Evolutionary conservation across 805 yeast genomes (phyloP).

Genomic region (Candida palmyrensis): DNA sequence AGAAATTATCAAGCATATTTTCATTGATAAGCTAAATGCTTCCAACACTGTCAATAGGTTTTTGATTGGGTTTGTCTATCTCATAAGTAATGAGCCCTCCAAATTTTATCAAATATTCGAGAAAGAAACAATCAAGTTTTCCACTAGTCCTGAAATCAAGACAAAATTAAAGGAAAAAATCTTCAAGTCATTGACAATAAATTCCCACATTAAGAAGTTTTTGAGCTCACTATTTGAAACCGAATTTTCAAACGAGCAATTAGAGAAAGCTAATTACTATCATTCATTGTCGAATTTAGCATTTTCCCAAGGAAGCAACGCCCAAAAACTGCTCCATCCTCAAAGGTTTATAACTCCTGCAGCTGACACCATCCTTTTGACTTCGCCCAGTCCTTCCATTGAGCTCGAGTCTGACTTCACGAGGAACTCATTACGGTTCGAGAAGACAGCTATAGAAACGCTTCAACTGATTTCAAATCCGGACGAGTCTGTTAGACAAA

Average conservation of each 20-base stretch:
- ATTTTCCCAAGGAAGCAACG: constrained; percentile 10
- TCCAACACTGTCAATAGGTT: constrained; percentile 21
- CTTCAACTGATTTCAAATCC: constrained; percentile 6
- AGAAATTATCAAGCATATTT: constrained; percentile 34
- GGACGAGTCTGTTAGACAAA: constrained; percentile 2
- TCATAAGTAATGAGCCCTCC: constrained; percentile 22
- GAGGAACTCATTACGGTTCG: constrained; percentile 19
- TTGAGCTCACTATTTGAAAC: constrained; percentile 15
- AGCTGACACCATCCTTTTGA: constrained; percentile 5
- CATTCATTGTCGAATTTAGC: constrained; percentile 25
- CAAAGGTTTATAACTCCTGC: constrained; percentile 7
- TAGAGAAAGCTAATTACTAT: constrained; percentile 21
- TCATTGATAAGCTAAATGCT: constrained; percentile 39
- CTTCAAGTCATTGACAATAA: constrained; percentile 9
- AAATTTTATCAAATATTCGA: constrained; percentile 18
- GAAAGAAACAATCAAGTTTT: constrained; percentile 10
- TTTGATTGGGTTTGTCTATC: constrained; percentile 29
- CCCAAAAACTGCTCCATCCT: constrained; percentile 5
- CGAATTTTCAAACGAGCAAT: constrained; percentile 5
- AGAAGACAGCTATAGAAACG: constrained; percentile 19
- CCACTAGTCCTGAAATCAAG: constrained; percentile 6
- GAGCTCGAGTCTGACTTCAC: constrained; percentile 11
- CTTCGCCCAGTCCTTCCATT: constrained; percentile 1
- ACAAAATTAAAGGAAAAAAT: constrained; percentile 9
- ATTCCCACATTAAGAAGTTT: constrained; percentile 14